Base-by-base conservation (phyloP, 2,329 filamentous ascomycete genomes). In the Talaromyces verruculosus region DNA sequence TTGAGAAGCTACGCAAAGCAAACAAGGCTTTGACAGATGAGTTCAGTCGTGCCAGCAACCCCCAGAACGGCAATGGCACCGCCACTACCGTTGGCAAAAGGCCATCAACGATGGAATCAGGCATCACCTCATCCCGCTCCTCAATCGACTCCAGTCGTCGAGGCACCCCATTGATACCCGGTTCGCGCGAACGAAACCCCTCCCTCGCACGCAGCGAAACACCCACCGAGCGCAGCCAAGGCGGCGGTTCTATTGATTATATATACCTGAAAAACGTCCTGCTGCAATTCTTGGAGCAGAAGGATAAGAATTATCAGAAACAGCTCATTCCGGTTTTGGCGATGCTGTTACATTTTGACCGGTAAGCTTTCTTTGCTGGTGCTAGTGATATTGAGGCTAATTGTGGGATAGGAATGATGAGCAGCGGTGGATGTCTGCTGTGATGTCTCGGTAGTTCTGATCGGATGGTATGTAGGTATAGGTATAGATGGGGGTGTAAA, bases 371-470 rank as follows among this genome's bases (percentile, higher is more conserved):
- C 15, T 47, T 49, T 17, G 25, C 13, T 8, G 1, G 2, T 51
- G 1, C 1, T 60, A 6, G 6, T n/a, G 19, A 17, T 2, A 3
- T 3, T 51, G 7, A 35, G 71, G 65, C 73, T 70, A 61, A 71
- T 53, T 33, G 19, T 28, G 5, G 65, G 65, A 2, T 51, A 88
- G 85, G 71, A 87, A 85, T 71, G 93, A 97, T 71, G 91, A 95
- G 79, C 89, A 95, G 78, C 94, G 92, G 78, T 96, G 92, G 92
- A 87, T 89, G 78, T 86, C 88, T 19, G 92, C 90, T 2, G 88
- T 96, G 59, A 82, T 84, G 67, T 82, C 84, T 17, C 78, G 76
- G 71, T 84, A 70, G 76, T 63, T 43, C 3, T 3, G 10, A 15
- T 15, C 1, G 15, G 11, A 3, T 4, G 3, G 13, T 41, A 8